A percentile compares a stretch with the other conserved stretches of the same genome.
Evolutionary conservation across 2,329 filamentous ascomycete species (phyloP).

Genomic region (Elsinoe ampelina): DNA sequence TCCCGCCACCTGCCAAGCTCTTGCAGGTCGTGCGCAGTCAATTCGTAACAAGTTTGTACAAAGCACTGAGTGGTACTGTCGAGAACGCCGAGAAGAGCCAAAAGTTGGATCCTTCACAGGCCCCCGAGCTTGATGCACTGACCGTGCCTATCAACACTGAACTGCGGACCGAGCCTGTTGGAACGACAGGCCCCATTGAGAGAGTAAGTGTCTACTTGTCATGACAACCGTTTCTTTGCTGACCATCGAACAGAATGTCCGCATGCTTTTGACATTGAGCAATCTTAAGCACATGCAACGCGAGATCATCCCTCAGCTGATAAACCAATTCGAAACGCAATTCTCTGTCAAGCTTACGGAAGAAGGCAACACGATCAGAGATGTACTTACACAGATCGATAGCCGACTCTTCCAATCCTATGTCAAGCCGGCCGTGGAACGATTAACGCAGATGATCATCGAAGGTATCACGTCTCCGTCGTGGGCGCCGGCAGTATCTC

Average conservation of each 20-base stretch:
- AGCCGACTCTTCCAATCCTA: slow-evolving; percentile 86
- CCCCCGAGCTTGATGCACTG: slow-evolving; percentile 44
- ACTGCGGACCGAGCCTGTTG: neutral
- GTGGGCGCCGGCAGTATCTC: slow-evolving; percentile 54
- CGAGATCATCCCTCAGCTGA: slow-evolving; percentile 77
- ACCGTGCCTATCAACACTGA: slow-evolving; percentile 26
- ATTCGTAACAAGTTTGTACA: slow-evolving; percentile 90
- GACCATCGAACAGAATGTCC: slow-evolving; percentile 38
- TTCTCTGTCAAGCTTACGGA: slow-evolving; percentile 93
- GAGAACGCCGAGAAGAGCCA: slow-evolving; percentile 80
- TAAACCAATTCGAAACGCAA: slow-evolving; percentile 82
- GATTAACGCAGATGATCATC: slow-evolving; percentile 60
- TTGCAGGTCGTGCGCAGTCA: slow-evolving; percentile 84
- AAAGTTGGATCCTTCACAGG: slow-evolving; percentile 45
- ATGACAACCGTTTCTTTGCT: neutral
- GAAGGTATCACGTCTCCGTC: slow-evolving; percentile 59
- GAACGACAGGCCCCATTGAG: neutral
- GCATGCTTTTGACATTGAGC: slow-evolving; percentile 86
- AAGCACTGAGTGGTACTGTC: slow-evolving; percentile 88
- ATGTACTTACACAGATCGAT: slow-evolving; percentile 86
- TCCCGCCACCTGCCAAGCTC: slow-evolving; percentile 76
- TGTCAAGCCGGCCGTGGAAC: slow-evolving; percentile 64
- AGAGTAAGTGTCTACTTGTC: slow-evolving; percentile 30
- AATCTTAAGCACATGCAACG: slow-evolving; percentile 78
- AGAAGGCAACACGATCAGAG: slow-evolving; percentile 82